Evolutionary conservation across 1,284 basidiomycete genomes (phyloP).

Genomic region (Rhodotorula glutinis): DNA sequence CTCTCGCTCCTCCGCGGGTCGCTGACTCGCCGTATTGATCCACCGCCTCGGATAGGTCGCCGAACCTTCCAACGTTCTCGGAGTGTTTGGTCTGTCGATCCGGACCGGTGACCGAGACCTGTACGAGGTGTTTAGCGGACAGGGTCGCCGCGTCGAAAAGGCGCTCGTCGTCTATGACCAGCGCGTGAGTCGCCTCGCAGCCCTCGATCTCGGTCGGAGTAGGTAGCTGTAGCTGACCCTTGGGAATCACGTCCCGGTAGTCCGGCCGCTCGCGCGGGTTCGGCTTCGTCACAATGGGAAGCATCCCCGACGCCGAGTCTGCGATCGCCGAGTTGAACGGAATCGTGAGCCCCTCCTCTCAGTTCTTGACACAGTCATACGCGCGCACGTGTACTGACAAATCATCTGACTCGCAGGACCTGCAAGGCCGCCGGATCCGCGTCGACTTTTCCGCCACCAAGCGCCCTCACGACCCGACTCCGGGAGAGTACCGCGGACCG

Average conservation of each 20-base stretch:
- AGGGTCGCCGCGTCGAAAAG: conserved; percentile 84
- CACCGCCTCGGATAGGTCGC: conserved; percentile 44
- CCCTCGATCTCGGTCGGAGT: too few relatives aligned
- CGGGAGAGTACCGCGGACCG: conserved; percentile 96
- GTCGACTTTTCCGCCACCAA: conserved; percentile 96
- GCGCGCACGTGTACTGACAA: not conserved
- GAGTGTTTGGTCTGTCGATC: conserved; percentile 94
- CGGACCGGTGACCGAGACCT: conserved; percentile 90
- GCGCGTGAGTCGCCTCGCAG: conserved; percentile 61
- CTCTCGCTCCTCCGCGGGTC: conserved; percentile 7
- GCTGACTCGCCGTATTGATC: not conserved
- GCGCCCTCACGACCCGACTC: conserved; percentile 89
- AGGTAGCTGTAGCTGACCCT: not conserved
- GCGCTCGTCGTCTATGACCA: conserved; percentile 99
- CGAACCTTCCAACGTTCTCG: conserved; percentile 82
- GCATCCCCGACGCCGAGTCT: conserved; percentile 75
- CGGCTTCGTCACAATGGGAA: conserved; percentile 92
- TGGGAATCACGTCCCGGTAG: conserved; percentile 39
- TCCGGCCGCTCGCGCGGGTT: conserved; percentile 95
- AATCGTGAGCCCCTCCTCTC: conserved; percentile 66
- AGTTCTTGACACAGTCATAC: not conserved
- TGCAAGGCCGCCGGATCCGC: conserved; percentile 92
- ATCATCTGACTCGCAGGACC: conserved; percentile 57
- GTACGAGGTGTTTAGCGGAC: conserved; percentile 82
- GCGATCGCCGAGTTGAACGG: conserved; percentile 92